Evolutionary conservation across 2,329 filamentous ascomycete species (phyloP), one percentile per base, ranked within the genome.

Genomic region (Massarina eburnea): DNA sequence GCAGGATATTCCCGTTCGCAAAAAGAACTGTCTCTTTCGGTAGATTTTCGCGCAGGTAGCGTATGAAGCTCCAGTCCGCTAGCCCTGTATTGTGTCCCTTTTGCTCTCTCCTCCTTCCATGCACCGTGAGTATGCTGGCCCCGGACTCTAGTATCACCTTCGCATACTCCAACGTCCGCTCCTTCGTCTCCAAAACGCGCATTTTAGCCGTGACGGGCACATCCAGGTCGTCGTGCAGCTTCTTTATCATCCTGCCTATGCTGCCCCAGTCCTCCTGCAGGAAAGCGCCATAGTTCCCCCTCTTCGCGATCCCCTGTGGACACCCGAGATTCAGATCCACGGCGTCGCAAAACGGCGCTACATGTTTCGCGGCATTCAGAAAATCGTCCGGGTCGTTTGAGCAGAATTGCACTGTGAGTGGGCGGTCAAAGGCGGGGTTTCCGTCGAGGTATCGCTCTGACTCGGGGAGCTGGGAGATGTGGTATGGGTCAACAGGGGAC

Each of bases 151-250:
- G 72, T 1, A 97, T 88, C 71, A 89, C 95, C 61, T 84, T 83
- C 10, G 94, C 94, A 70, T 99, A 99, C 35, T 84, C 85, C 52
- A 99, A 73, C 0, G 91, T 96, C 66, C 86, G 84, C 73, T 96
- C 91, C 51, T 80, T 86, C 0, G 88, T 91, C 32, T 96, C 92
- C 4, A 95, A 78, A 17, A 97, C 85, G 8, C 94, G 81, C 59
- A 99, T 95, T 73, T 99, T 99, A 20, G 92, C 94, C 2, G 94
- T 97, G 12, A 99, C 85, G 0, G 94, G 94, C 0, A 99, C 76
- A 2, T 85, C 73, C 3, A 99, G 78, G 45, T 90, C 81, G 32
- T 80, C 80, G 65, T 96, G 89, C 36, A 97, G 75, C n/a, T 76
- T 89, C 59, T 86, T 85, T 62, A 99, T 89, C 64, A 99, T 77